Evolutionary conservation across 2,329 filamentous ascomycete genomes (phyloP).

Genomic region (Tolypocladium cylindrosporum): DNA sequence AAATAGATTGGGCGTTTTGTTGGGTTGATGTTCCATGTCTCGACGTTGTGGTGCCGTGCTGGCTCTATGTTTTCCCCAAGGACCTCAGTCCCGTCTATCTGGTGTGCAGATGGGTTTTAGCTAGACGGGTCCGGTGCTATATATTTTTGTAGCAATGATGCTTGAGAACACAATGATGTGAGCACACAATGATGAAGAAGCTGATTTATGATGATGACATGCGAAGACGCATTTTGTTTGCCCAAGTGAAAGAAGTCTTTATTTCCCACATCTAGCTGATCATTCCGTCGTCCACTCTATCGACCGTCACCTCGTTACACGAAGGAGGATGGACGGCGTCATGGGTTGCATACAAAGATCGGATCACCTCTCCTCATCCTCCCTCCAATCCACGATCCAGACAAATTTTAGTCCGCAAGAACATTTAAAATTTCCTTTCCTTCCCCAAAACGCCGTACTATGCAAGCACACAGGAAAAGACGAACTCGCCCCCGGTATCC

Average conservation of each 20-base stretch:
- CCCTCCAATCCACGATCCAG: slow-evolving; percentile 4
- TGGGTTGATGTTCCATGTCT: neutral
- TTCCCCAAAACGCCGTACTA: slow-evolving; percentile 29
- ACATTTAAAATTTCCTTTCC: slow-evolving; percentile 16
- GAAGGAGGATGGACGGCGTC: neutral
- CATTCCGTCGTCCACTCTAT: slow-evolving; percentile 1
- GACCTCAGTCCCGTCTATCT: neutral
- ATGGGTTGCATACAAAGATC: neutral
- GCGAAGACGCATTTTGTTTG: neutral
- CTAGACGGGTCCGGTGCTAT: neutral
- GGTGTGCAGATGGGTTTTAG: neutral
- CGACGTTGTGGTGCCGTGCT: neutral
- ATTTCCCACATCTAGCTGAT: slow-evolving; percentile 1
- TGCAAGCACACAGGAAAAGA: slow-evolving; percentile 30
- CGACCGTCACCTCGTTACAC: neutral
- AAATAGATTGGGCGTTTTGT: neutral
- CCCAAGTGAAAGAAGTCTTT: slow-evolving; percentile 1
- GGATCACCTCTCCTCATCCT: slow-evolving; percentile 10
- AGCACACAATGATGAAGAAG: neutral
- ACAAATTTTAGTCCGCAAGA: slow-evolving; percentile 1
- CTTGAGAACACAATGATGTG: neutral
- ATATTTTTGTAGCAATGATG: neutral
- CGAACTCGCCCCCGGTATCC: neutral
- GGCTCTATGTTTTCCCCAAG: neutral
- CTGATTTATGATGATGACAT: neutral